A percentile compares a stretch with the other conserved stretches of the same genome.
These are phyloP conservation scores for Aristolochia californica DNA, from an alignment of 164 flowering plant genomes.

Conservation along the genomic window DNA sequence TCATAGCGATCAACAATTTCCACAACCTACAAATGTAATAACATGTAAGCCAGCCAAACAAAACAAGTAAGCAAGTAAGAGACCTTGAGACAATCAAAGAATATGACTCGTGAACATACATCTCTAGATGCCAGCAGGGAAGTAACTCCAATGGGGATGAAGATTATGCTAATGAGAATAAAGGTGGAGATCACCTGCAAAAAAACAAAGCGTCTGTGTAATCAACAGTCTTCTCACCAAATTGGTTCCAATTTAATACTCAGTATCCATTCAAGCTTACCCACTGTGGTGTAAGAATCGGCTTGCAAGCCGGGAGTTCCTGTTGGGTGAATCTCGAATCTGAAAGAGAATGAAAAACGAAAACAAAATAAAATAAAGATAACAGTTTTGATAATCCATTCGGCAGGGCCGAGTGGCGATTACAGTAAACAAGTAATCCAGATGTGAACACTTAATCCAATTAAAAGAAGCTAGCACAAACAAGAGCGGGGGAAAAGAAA, in stretches of 20 bases:
- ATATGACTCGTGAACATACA: conserved; percentile 37
- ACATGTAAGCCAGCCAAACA: conserved; percentile 5
- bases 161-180: conserved; percentile 54
- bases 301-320: conserved; percentile 98
- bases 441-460: background rate
- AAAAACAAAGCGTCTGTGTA: background rate
- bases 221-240: background rate
- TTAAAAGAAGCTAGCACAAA: background rate
- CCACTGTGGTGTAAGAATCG: conserved; percentile 91
- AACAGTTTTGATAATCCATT: background rate
- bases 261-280: conserved; percentile 19
- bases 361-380: background rate
- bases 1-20: conserved; percentile 81
- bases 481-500: background rate
- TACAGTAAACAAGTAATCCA: background rate
- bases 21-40: conserved; percentile 46
- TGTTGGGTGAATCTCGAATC: conserved; percentile 95
- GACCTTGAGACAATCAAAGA: background rate
- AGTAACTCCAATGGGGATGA: conserved; percentile 82
- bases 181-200: conserved; percentile 82
- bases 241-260: background rate
- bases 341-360: conserved; percentile 19
- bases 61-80: background rate
- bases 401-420: background rate
- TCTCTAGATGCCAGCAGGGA: conserved; percentile 73